Evolutionary conservation across 1,139 yeast species (phyloP), one percentile per base, ranked within the genome.

Genomic region (Candida pseudoviswanathii): DNA sequence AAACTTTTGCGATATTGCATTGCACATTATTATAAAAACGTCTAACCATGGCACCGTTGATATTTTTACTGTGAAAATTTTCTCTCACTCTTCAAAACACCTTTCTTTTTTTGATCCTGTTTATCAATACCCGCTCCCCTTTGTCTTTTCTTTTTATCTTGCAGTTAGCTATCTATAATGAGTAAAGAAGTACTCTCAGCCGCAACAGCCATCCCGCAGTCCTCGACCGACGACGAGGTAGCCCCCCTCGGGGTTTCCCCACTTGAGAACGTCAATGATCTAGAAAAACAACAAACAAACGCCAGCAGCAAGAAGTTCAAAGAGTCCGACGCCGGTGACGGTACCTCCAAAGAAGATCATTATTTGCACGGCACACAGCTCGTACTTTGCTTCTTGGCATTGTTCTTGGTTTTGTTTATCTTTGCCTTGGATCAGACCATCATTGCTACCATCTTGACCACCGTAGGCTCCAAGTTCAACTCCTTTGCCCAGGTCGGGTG

Each of bases 401-500:
- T 65, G 5, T 64, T 67, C 44, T 54, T 66, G 43, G 68, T 72
- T 53, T 52, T 73, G 56, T 70, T 73, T 53, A 53, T 73, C 24
- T 66, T 68, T 30, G 75, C 77, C 3, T 64, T 73, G 50, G 78
- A 73, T 56, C 77, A 72, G 56, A 73, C 77, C 10, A 73, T 73
- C 45, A 71, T 73, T 42, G 64, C 68, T 9, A 70, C 76, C 1
- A 59, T 73, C 24, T 62, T 73, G 47, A 64, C 73, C n/a, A 65
- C 61, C 0, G 76, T 73, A 24, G 76, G 77, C 8, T 66, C 68
- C 53, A 61, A 71, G 45, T 73, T 73, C 54, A 49, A 72, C 45
- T 75, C 75, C 8, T 82, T 82, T 56, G 73, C 76, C 16, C 74
- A 81, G 55, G 70, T 82, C 32, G 83, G 83, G 8, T 84, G 90